Base-by-base conservation (phyloP, 768 basidiomycete species). In the Boletus edulis region DNA sequence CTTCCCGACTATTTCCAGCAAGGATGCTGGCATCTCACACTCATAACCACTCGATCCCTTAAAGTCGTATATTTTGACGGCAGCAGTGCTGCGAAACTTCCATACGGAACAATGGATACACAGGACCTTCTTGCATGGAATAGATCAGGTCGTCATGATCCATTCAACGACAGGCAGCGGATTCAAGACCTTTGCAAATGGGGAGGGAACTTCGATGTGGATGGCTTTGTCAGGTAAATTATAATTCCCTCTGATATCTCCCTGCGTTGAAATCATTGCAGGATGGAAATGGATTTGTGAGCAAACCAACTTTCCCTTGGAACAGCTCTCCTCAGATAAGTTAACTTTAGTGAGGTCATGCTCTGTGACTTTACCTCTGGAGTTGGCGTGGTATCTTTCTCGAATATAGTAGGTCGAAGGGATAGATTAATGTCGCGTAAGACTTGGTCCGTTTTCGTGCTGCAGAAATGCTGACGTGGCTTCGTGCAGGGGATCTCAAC, bases 11-110 rank as follows among this genome's bases (percentile, higher is more conserved):
- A 5, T 34, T 2, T 7, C 13, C 49, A 38, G 22, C 7, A 49
- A 45, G 56, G 24, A 31, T 66, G 63, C 10, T 60, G 64, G 64
- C 53, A 53, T 13, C 31, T 66, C n/a, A 60, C 61, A 3, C 49
- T 64, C 4, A 59, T 45, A 9, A 39, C 60, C 13, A 68, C 59
- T 29, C 60, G 67, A 17, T 63, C 78, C 1, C 61, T 82, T 32
- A 77, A 75, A 39, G 62, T 82, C 4, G 52, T 82, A 9, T 81
- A 82, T 56, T 82, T 82, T 41, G 81, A 83, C 48, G 81, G 81
- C 0, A 77, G 66, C 42, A 79, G 80, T 49, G 80, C 76, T 0
- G 75, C 72, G 1, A 81, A 79, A 51, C 66, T 78, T 65, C 20
- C 46, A 15, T 63, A 62, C 1, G 80, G 80, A 0, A 47, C 76